Percentiles rank a stretch among this genome's conserved stretches.
These are phyloP conservation scores for Globisporangium ultimum DNA, from an alignment of 352 stramenopile species.

Conservation along the genomic window DNA sequence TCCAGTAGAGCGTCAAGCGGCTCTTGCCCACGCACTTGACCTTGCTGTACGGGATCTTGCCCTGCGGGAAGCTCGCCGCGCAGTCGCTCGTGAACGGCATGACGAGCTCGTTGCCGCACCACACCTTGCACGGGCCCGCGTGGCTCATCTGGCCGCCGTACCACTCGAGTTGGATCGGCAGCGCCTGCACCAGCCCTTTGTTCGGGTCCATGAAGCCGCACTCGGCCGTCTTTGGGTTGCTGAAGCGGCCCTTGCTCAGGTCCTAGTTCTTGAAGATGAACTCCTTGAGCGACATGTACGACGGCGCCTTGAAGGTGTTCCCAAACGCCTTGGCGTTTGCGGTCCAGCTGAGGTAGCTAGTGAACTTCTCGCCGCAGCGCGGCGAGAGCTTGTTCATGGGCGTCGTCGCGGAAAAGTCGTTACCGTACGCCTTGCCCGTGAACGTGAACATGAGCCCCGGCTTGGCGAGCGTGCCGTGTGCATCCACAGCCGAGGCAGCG, in stretches of 20 bases:
- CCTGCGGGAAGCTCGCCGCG: constrained; percentile 10
- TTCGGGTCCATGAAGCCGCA: constrained; percentile 7
- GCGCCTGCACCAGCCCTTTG: neutral
- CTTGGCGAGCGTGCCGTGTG: constrained; percentile 17
- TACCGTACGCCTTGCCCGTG: constrained; percentile 9
- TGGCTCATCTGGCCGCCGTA: constrained; percentile 4
- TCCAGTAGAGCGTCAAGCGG: constrained; percentile 18
- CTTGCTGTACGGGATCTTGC: constrained; percentile 20
- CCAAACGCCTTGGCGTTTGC: constrained; percentile 10
- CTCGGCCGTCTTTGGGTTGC: constrained; percentile 6
- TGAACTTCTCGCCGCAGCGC: neutral
- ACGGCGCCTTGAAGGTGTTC: no score
- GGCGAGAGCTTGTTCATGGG: constrained; percentile 8
- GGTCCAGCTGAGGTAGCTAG: constrained; percentile 7
- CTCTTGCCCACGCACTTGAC: constrained; percentile 19
- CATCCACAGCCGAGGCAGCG: constrained; percentile 1
- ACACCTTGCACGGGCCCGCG: constrained; percentile 3
- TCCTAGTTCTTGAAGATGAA: constrained; percentile 14
- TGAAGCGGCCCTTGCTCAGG: neutral
- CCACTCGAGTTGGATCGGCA: constrained; percentile 7
- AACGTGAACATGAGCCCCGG: constrained; percentile 11
- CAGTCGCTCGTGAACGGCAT: constrained; percentile 3
- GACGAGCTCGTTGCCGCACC: constrained; percentile 8
- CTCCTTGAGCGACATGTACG: constrained; percentile 7
- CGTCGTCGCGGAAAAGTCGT: constrained; percentile 7